phyloP scores from a whole-genome alignment of 306 rosid genomes.

The Alnus glutinosa region DNA sequence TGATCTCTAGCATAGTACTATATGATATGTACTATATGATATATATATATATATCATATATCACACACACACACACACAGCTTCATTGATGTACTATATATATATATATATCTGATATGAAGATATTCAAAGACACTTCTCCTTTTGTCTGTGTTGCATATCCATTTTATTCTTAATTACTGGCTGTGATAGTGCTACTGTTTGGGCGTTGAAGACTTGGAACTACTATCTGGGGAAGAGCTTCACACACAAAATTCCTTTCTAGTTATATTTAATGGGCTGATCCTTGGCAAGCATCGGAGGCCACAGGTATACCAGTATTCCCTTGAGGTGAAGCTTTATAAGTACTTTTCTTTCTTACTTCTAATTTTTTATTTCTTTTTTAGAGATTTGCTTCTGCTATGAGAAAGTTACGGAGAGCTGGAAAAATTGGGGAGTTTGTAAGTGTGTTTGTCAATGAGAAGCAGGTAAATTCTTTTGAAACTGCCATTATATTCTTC shows the following conservation, averaged over 20 bases:
- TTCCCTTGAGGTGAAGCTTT: background rate
- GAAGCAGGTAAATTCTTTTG: constrained; percentile 63
- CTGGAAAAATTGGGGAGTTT: constrained; percentile 87
- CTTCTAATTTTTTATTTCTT: background rate
- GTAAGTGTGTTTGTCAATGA: constrained; percentile 81
- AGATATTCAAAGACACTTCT: background rate
- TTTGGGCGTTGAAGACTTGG: constrained; percentile 83
- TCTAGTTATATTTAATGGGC: constrained; percentile 85
- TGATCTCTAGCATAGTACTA: background rate
- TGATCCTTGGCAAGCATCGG: constrained; percentile 90
- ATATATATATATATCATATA: too few species aligned
- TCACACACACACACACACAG: background rate
- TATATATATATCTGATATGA: too few species aligned
- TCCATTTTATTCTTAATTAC: constrained; percentile 22
- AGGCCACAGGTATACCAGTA: constrained; percentile 67
- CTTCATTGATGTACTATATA: too few species aligned
- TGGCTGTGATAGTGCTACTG: constrained; percentile 54
- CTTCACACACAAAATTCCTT: constrained; percentile 85
- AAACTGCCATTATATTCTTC: background rate
- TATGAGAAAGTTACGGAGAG: constrained; percentile 82
- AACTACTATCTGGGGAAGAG: constrained; percentile 81
- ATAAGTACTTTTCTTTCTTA: background rate
- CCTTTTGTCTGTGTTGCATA: background rate
- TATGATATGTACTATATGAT: background rate
- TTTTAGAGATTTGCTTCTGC: constrained; percentile 61